Percentiles rank a stretch among this genome's conserved stretches.
These are phyloP conservation scores for Neocucurbitaria cava DNA, from an alignment of 2,329 filamentous ascomycete species.

Conservation along the genomic window DNA sequence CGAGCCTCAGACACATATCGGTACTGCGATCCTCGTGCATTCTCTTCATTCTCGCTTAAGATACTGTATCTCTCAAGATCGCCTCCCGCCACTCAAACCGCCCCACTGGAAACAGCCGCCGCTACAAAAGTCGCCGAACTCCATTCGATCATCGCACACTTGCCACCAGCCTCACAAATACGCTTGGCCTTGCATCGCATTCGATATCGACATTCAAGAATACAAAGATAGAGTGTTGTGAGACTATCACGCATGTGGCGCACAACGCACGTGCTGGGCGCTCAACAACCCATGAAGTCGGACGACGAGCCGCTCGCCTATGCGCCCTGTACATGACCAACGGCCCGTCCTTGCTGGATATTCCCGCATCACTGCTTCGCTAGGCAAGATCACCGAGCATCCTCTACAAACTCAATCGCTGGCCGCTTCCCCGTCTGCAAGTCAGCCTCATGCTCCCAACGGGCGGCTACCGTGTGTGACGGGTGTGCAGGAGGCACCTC, in stretches of 20 bases:
- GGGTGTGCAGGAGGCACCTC: constrained; percentile 21
- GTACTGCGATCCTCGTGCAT: constrained; percentile 10
- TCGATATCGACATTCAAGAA: constrained; percentile 2
- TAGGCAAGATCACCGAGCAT: constrained; percentile 9
- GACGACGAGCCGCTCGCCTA: constrained; percentile 18
- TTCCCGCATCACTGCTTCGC: constrained; percentile 19
- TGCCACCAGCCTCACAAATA: constrained; percentile 9
- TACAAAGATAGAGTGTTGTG: not conserved
- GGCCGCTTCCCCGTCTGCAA: constrained; percentile 25
- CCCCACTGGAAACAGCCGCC: constrained; percentile 27
- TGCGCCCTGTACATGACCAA: constrained; percentile 15
- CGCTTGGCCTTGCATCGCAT: constrained; percentile 3
- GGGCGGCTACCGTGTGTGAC: constrained; percentile 19
- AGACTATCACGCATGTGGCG: constrained; percentile 5
- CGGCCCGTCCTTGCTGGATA: constrained; percentile 9
- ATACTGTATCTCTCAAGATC: constrained; percentile 20
- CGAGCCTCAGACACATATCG: constrained; percentile 10
- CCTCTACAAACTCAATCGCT: constrained; percentile 20
- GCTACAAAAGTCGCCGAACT: constrained; percentile 7
- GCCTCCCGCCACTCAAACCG: constrained; percentile 22
- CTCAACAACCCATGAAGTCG: constrained; percentile 11
- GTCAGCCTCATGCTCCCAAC: constrained; percentile 22
- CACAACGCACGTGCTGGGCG: constrained; percentile 10
- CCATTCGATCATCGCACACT: constrained; percentile 3
- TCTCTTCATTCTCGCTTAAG: constrained; percentile 5